A percentile compares a stretch with the other conserved stretches of the same genome.
Evolutionary conservation across 2,329 filamentous ascomycete species (phyloP).

Genomic region (Arthrobotrys sphaeroides): DNA sequence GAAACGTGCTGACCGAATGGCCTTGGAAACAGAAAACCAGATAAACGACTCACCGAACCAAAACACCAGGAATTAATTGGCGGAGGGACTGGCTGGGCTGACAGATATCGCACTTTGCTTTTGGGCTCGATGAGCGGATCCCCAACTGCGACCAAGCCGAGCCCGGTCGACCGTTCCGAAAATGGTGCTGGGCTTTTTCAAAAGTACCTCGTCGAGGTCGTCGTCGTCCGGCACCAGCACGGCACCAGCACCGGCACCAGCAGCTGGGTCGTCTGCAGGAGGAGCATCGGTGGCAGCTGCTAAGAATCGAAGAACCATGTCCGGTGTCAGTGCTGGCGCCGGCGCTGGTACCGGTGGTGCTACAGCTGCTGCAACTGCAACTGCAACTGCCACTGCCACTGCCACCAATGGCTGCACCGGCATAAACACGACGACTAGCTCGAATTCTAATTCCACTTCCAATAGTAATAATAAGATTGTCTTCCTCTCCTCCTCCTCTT

Average conservation of each 20-base stretch:
- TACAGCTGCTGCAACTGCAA: background rate
- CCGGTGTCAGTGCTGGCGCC: background rate
- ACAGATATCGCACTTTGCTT: background rate
- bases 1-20: background rate
- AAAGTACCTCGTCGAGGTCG: conserved; percentile 48
- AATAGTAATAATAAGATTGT: conserved; percentile 3
- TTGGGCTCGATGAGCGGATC: conserved; percentile 3
- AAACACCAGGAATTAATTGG: background rate
- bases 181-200: conserved; percentile 54
- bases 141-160: conserved; percentile 5
- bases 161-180: conserved; percentile 45
- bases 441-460: background rate
- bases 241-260: conserved; percentile 23
- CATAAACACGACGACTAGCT: conserved; percentile 10
- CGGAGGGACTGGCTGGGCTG: background rate
- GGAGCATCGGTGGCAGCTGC: no score
- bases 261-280: no score
- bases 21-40: conserved; percentile 6
- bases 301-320: conserved; percentile 10
- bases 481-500: background rate
- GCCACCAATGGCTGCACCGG: conserved; percentile 24
- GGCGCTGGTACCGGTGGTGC: background rate
- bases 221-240: conserved; percentile 14
- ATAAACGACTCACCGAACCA: conserved; percentile 17
- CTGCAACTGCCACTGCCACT: background rate